Evolutionary conservation across 2,329 filamentous ascomycete species (phyloP).

Genomic region (Stylonectria norvegica): DNA sequence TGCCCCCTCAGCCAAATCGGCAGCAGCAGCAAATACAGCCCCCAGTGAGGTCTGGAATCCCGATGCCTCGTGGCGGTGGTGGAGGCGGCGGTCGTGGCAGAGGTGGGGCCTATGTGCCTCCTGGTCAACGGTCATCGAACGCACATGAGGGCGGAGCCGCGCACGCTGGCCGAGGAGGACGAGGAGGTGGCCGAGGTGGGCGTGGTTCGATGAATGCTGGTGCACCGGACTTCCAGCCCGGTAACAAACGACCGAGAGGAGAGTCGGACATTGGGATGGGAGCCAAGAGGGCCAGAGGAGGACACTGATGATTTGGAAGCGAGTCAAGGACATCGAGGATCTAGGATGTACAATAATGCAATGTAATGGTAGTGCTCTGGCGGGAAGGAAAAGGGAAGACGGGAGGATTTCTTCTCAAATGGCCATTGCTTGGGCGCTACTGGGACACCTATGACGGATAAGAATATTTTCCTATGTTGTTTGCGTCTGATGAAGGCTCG

Average conservation of each 20-base stretch:
- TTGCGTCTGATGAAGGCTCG: not conserved
- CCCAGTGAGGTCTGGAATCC: slow-evolving; percentile 36
- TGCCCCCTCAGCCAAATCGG: slow-evolving; percentile 16
- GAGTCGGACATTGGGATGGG: slow-evolving; percentile 45
- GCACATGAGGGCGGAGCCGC: slow-evolving; percentile 36
- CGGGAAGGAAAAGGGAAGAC: slow-evolving; percentile 12
- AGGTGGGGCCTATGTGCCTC: slow-evolving; percentile 37
- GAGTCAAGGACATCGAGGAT: too few relatives aligned
- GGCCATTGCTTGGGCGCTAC: slow-evolving; percentile 3
- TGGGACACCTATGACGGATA: slow-evolving; percentile 23
- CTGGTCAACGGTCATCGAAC: slow-evolving; percentile 34
- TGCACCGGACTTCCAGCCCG: slow-evolving; percentile 55
- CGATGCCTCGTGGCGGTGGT: slow-evolving; percentile 40
- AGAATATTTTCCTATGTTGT: slow-evolving; percentile 15
- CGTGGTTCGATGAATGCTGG: slow-evolving; percentile 46
- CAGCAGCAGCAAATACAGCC: slow-evolving; percentile 18
- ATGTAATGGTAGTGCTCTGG: slow-evolving; percentile 11
- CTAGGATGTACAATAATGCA: too few relatives aligned
- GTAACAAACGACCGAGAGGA: slow-evolving; percentile 55
- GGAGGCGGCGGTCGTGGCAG: slow-evolving; percentile 39
- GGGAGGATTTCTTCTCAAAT: not conserved
- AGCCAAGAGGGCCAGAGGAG: slow-evolving; percentile 42
- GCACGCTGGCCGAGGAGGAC: slow-evolving; percentile 34
- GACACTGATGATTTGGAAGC: too few relatives aligned
- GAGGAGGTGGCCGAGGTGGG: slow-evolving; percentile 41